phyloP scores from a whole-genome alignment of 768 basidiomycete species.

The Collybia sordida region DNA sequence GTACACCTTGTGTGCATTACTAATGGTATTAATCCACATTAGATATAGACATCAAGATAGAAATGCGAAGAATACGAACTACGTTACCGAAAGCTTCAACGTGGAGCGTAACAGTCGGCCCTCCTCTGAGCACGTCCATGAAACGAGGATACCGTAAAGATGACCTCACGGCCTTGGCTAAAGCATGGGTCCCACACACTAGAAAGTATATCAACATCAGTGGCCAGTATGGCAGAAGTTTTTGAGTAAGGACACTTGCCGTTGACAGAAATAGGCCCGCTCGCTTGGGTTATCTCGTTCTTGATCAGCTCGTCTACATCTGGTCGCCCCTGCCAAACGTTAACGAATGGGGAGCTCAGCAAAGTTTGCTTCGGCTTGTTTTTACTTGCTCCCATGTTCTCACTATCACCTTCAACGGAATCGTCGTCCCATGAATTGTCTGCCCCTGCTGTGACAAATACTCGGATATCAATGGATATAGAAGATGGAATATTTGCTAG shows the following conservation, averaged over 20 bases:
- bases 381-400: slow-evolving; percentile 1
- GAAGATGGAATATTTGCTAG: slow-evolving; percentile 2
- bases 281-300: slow-evolving; percentile 32
- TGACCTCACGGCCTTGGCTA: slow-evolving; percentile 36
- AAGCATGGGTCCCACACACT: slow-evolving; percentile 51
- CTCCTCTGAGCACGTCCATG: slow-evolving; percentile 39
- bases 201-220: background rate
- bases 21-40: too few species aligned
- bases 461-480: slow-evolving; percentile 13
- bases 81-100: slow-evolving; percentile 42
- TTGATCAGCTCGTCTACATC: slow-evolving; percentile 35
- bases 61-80: too few species aligned
- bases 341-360: slow-evolving; percentile 15
- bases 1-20: too few species aligned
- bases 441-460: slow-evolving; percentile 16
- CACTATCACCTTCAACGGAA: slow-evolving; percentile 9
- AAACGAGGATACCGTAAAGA: slow-evolving; percentile 38
- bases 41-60: too few species aligned
- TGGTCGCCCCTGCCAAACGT: slow-evolving; percentile 37
- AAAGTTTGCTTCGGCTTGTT: background rate
- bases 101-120: slow-evolving; percentile 43
- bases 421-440: slow-evolving; percentile 4
- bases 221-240: background rate
- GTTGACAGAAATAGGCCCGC: slow-evolving; percentile 44
- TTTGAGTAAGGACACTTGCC: slow-evolving; percentile 33